These are phyloP conservation scores for Stentor roeselii DNA, from an alignment of 73 alveolate genomes.

Conservation along the genomic window DNA sequence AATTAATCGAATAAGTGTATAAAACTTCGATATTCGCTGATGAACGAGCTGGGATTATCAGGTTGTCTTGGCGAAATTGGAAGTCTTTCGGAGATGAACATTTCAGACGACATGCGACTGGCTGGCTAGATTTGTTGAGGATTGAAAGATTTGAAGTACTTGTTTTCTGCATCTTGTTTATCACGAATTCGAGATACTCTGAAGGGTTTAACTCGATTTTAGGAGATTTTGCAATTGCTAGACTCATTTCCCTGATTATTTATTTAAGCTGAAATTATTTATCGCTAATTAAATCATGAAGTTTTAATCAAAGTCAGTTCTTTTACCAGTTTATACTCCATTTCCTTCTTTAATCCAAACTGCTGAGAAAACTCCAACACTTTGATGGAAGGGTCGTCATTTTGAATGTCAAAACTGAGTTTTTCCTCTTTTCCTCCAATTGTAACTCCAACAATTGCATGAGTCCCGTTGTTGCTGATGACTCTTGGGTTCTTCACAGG, in stretches of 20 bases:
- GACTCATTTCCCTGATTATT: not conserved
- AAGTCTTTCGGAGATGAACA: not conserved
- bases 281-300: not conserved
- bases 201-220: not conserved
- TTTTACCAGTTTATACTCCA: not conserved
- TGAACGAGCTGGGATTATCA: not conserved
- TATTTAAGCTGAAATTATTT: no score
- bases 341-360: not conserved
- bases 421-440: not conserved
- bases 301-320: not conserved
- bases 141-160: not conserved
- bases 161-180: not conserved
- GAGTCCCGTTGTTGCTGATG: not conserved
- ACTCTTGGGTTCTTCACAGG: not conserved
- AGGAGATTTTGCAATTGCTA: not conserved
- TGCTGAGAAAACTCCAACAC: not conserved
- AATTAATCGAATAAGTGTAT: not conserved
- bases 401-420: not conserved
- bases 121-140: not conserved
- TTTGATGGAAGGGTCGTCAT: not conserved
- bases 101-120: not conserved
- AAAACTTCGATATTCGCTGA: no score
- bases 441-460: not conserved
- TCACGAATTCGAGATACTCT: not conserved
- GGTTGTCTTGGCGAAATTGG: not conserved